Evolutionary conservation across 169 alveolate species (phyloP), one percentile per base, ranked within the genome.

Genomic region (Eimeria sp.): DNA sequence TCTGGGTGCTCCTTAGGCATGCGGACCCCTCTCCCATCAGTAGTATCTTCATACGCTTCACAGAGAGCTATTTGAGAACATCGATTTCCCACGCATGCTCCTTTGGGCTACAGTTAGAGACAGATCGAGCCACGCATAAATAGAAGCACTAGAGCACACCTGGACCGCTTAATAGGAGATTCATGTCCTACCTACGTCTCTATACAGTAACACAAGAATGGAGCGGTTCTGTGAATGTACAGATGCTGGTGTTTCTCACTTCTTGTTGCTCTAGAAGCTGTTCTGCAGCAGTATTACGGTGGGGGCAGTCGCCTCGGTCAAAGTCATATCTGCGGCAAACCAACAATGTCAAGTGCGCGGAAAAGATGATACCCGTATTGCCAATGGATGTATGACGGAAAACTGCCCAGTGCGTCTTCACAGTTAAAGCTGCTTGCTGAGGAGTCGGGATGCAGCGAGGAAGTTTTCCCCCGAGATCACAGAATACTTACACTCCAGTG

Each of bases 221-320:
- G 13, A 4, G 49, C 80, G 51, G 51, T 0, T 34, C 5, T 70
- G 25, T 13, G 27, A 11, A 70, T 5, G 80, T 11, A 11, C 51
- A 70, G 49, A 9, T 30, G 51, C n/a, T 47, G 10, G 65, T n/a
- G 40, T 16, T 7, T 34, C 95, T 61, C 89, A 90, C 95, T 22
- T 90, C 89, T 86, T 73, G 95, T 61, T 90, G 95, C 80, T 90
- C 95, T 0, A 90, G 89, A 54, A 76, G 87, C 34, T 54, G 78
- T 20, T 78, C 89, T 18, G 89, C 95, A 14, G 80, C 76, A 45
- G 58, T n/a, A 27, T 54, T 93, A 20, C 58, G 96, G 51, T 93
- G 96, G 49, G 92, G 58, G 76, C 96, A 92, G 88, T 92, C 96
- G 25, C 96, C 96, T 16, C 96, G 67, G 25, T 92, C 96, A 43